These are phyloP conservation scores for Teunomyces funiuensis DNA, from an alignment of 805 yeast species.

Conservation along the genomic window DNA sequence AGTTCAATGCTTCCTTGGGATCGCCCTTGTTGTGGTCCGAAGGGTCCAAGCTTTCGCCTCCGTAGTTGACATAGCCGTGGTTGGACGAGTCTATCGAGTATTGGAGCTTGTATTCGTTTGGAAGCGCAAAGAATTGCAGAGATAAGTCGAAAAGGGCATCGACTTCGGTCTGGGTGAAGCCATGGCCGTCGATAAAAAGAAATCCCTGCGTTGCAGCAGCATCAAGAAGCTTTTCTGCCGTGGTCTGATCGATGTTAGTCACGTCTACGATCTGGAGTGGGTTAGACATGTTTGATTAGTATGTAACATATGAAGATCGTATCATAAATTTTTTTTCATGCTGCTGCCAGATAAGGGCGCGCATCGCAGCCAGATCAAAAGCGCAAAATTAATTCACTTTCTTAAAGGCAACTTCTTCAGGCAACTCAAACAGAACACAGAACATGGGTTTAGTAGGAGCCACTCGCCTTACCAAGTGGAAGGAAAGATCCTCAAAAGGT, in stretches of 20 bases:
- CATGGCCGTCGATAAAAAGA: constrained; percentile 66
- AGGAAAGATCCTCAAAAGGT: constrained; percentile 48
- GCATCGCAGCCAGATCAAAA: not conserved
- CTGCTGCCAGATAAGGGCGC: no score
- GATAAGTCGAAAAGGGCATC: constrained; percentile 50
- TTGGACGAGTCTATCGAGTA: constrained; percentile 54
- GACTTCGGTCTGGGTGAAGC: constrained; percentile 56
- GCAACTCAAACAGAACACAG: constrained; percentile 77
- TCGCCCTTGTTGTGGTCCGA: constrained; percentile 44
- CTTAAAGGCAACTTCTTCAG: constrained; percentile 61
- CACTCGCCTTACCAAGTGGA: constrained; percentile 89
- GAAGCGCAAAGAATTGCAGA: constrained; percentile 49
- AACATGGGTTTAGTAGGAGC: constrained; percentile 98
- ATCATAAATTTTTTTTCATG: no score
- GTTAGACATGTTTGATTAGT: constrained; percentile 24
- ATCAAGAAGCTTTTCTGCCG: constrained; percentile 52
- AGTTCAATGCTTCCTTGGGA: constrained; percentile 71
- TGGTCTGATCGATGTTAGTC: constrained; percentile 36
- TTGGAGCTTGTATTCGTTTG: constrained; percentile 50
- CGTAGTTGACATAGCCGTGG: constrained; percentile 58
- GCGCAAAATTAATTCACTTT: constrained; percentile 7
- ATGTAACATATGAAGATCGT: no score
- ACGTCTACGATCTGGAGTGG: constrained; percentile 62
- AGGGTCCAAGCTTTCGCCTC: constrained; percentile 52
- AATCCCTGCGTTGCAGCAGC: constrained; percentile 70